Percentiles rank a stretch among this genome's conserved stretches.
Conservation (phyloP, 495 filamentous ascomycete genomes). For the Achaetomiella virescens region DNA sequence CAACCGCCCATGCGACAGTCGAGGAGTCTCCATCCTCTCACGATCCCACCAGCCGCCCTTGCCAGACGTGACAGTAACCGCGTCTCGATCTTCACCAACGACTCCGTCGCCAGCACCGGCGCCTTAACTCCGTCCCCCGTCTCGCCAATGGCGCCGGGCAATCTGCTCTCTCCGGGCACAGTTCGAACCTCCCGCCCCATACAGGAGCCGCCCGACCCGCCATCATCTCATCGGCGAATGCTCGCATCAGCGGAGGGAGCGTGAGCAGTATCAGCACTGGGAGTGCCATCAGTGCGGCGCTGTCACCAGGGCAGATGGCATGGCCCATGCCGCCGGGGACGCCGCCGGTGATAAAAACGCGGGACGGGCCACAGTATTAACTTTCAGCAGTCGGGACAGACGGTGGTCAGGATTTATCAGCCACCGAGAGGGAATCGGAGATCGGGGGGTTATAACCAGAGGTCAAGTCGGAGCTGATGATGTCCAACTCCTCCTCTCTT, state of each 20-base stretch:
- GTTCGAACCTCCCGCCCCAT: not conserved
- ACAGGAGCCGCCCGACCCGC: not conserved
- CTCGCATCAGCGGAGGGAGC: constrained; percentile 7
- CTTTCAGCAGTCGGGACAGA: constrained; percentile 11
- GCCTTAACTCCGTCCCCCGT: constrained; percentile 11
- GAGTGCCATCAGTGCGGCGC: constrained; percentile 8
- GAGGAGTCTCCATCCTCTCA: not conserved
- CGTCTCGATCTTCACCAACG: constrained; percentile 2
- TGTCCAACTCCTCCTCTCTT: no score
- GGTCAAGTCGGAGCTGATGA: not conserved
- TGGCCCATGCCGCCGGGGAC: constrained; percentile 18
- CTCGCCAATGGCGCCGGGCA: not conserved
- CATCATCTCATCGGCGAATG: not conserved
- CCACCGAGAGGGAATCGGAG: constrained; percentile 1
- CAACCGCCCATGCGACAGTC: constrained; percentile 11
- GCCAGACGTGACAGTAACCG: constrained; percentile 1
- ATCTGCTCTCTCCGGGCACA: not conserved
- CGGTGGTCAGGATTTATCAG: constrained; percentile 15
- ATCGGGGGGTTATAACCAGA: not conserved
- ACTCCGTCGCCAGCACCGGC: constrained; percentile 2
- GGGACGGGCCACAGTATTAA: constrained; percentile 10
- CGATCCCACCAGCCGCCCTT: not conserved
- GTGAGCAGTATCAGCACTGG: constrained; percentile 10
- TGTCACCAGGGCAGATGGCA: constrained; percentile 14
- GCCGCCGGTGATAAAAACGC: constrained; percentile 1